Base-by-base conservation (phyloP, 2,329 filamentous ascomycete species). In the Pseudofabraea citricarpa region DNA sequence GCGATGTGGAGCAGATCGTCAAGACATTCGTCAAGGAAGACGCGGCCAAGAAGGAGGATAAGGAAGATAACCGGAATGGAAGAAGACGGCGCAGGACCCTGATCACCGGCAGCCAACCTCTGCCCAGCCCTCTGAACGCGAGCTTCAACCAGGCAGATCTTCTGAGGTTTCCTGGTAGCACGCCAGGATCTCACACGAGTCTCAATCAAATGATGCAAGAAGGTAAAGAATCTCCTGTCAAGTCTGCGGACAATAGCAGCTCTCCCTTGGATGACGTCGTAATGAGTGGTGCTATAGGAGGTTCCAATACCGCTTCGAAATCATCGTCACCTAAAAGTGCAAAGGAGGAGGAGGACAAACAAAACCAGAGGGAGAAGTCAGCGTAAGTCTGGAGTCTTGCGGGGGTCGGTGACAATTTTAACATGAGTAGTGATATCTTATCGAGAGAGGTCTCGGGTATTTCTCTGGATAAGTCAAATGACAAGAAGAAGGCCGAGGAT, bases 1-100 rank as follows among this genome's bases (percentile, higher is more conserved):
- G 93, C 54, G 93, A 98, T 57, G 93, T 98, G 39, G 93, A 98
- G 71, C 89, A 97, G 66, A 97, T 97, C 50, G 93, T 98, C 46
- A 91, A 95, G 68, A 90, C 87, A 48, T 91, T 94, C 51, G 91
- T 98, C 43, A 91, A 95, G 67, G 87, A 83, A 49, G 87, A 93
- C 16, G 51, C 57, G 15, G 13, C 13, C 29, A 64, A 66, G 50
- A 71, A 79, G 56, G 76, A 81, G 40, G 84, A 86, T 48, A 93
- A 93, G 65, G 89, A 94, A 62, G 90, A 90, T 63, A 90, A 95
- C 61, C 79, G 90, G 53, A 97, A 96, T 65, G 91, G 93, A 41
- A 80, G 93, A 49, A 79, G 93, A 65, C 81, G 93, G 65, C 79
- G 93, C 64, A 79, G 93, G 59, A 98, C 93, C 2, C 77, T 98